A percentile compares a stretch with the other conserved stretches of the same genome.
Conservation (phyloP, 305 asterid species). For the Striga hermonthica region DNA sequence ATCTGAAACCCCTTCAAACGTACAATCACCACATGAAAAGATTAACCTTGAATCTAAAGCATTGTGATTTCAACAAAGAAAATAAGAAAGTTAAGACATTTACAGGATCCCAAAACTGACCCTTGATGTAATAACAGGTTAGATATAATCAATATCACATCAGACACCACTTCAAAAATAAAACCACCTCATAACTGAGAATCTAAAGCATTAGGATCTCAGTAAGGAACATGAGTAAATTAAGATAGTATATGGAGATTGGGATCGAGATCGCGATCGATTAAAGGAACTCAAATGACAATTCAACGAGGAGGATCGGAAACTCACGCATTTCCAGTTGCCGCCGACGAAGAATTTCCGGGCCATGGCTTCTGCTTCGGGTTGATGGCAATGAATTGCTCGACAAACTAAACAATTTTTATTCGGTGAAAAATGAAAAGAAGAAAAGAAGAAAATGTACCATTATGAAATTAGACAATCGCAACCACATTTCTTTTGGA, state of each 20-base stretch:
- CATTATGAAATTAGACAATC: slow-evolving; percentile 46
- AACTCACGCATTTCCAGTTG: slow-evolving; percentile 99
- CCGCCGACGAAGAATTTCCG: slow-evolving; percentile 97
- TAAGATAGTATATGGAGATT: slow-evolving; percentile 1
- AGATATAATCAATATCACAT: not conserved
- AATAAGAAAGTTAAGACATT: too few relatives aligned
- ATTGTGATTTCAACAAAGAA: too few relatives aligned
- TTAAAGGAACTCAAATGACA: not conserved
- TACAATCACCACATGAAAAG: too few relatives aligned
- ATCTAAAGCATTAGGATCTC: not conserved
- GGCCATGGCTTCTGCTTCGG: slow-evolving; percentile 48
- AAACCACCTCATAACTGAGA: slow-evolving; percentile 5
- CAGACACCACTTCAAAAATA: slow-evolving; percentile 12
- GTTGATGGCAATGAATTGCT: slow-evolving; percentile 42
- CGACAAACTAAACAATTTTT: not conserved
- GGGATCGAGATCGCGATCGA: slow-evolving; percentile 26
- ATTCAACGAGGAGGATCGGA: slow-evolving; percentile 14
- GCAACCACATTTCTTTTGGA: slow-evolving; percentile 47
- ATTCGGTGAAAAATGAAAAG: slow-evolving; percentile 8
- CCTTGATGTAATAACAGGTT: too few relatives aligned
- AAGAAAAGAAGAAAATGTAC: slow-evolving; percentile 33
- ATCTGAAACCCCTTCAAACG: too few relatives aligned
- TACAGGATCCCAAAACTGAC: too few relatives aligned
- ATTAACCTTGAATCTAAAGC: too few relatives aligned
- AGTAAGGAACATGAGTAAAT: not conserved